A percentile compares a stretch with the other conserved stretches of the same genome.
phyloP scores from a whole-genome alignment of 2,329 filamentous ascomycete species.

The Nigrospora oryzae region DNA sequence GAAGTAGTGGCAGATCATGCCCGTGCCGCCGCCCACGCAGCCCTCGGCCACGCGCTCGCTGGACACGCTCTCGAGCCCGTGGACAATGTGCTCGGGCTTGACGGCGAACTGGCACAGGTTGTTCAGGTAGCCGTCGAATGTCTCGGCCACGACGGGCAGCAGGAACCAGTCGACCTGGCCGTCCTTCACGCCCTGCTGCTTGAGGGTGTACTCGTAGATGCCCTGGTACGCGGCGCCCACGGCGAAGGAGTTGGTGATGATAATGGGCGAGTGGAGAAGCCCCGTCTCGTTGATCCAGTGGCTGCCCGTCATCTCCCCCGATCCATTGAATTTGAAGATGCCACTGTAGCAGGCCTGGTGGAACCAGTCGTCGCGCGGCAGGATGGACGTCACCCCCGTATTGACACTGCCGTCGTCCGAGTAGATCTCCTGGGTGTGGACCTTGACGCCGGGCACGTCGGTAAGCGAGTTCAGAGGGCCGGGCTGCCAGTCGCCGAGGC shows the following conservation, averaged over 20 bases:
- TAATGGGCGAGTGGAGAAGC: constrained; percentile 47
- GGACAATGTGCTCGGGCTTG: constrained; percentile 41
- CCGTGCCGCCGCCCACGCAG: constrained; percentile 57
- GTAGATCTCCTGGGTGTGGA: constrained; percentile 34
- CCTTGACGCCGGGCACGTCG: constrained; percentile 39
- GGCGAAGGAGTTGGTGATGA: constrained; percentile 50
- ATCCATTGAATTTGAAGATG: constrained; percentile 56
- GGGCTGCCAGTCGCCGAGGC: constrained; percentile 32
- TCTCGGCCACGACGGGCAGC: constrained; percentile 52
- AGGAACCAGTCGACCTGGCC: constrained; percentile 43
- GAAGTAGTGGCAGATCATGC: constrained; percentile 58
- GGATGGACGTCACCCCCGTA: constrained; percentile 40
- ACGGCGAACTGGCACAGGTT: constrained; percentile 48
- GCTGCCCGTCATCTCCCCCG: constrained; percentile 52
- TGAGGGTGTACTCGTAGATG: constrained; percentile 45
- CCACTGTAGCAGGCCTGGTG: constrained; percentile 35
- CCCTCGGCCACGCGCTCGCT: constrained; percentile 49
- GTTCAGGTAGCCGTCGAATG: constrained; percentile 54
- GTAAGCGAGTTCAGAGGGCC: constrained; percentile 41
- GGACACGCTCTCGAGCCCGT: constrained; percentile 42
- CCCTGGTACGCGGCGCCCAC: constrained; percentile 52
- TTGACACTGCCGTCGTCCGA: constrained; percentile 27
- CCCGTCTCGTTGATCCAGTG: constrained; percentile 57
- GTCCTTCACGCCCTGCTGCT: constrained; percentile 31
- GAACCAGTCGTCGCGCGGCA: constrained; percentile 36